Percentiles rank a stretch among this genome's conserved stretches.
Conservation (phyloP, 805 yeast species). For the Candida endomychidarum region DNA sequence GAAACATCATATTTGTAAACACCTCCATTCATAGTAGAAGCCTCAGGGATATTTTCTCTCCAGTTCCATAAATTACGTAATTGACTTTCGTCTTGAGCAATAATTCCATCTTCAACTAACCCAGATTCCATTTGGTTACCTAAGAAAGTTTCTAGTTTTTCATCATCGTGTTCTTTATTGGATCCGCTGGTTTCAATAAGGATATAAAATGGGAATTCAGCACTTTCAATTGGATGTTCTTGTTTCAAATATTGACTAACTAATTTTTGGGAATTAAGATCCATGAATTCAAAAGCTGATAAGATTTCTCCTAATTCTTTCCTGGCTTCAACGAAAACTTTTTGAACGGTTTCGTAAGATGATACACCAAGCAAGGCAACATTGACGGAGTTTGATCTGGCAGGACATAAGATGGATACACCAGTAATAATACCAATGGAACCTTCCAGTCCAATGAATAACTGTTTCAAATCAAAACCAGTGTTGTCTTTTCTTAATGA, state of each 20-base stretch:
- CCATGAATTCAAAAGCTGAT: conserved; percentile 95
- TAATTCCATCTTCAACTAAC: conserved; percentile 85
- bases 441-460: conserved; percentile 93
- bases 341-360: conserved; percentile 79
- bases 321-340: conserved; percentile 77
- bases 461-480: conserved; percentile 89
- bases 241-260: conserved; percentile 59
- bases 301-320: conserved; percentile 78
- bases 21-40: conserved; percentile 82
- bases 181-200: conserved; percentile 97
- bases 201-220: conserved; percentile 81
- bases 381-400: conserved; percentile 80
- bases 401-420: conserved; percentile 84
- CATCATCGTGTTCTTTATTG: conserved; percentile 88
- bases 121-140: conserved; percentile 85
- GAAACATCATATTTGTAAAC: conserved; percentile 97
- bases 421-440: conserved; percentile 90
- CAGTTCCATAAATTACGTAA: conserved; percentile 83
- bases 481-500: conserved; percentile 92
- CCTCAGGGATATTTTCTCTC: conserved; percentile 95
- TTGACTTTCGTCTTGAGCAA: conserved; percentile 94
- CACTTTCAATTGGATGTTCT: conserved; percentile 75
- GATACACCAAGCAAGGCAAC: conserved; percentile 86
- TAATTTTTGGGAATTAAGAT: conserved; percentile 61
- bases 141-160: conserved; percentile 79